These are phyloP conservation scores for Phaffomyces thermotolerans DNA, from an alignment of 805 yeast genomes.

Conservation along the genomic window DNA sequence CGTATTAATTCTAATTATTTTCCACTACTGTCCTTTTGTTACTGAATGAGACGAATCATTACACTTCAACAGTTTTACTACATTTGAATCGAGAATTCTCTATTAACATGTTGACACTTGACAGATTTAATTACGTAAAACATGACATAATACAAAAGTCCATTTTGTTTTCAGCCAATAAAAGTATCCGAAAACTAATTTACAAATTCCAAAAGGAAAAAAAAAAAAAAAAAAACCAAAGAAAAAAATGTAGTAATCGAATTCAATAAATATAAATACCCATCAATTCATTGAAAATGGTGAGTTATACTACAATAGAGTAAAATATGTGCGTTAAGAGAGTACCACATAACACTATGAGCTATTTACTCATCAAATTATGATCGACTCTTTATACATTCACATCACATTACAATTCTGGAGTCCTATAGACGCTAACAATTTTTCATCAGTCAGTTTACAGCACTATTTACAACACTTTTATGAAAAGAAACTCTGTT, in stretches of 20 bases:
- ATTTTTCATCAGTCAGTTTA: conserved; percentile 27
- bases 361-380: too few relatives aligned
- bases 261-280: not conserved
- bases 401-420: not conserved
- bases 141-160: not conserved
- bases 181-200: conserved; percentile 11
- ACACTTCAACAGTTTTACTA: too few relatives aligned
- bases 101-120: too few relatives aligned
- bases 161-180: conserved; percentile 9
- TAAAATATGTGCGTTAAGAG: not conserved
- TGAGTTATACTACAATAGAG: not conserved
- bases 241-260: not conserved
- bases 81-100: too few relatives aligned
- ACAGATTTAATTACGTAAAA: conserved; percentile 1
- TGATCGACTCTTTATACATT: not conserved
- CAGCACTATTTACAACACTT: conserved; percentile 51
- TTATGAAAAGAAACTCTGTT: conserved; percentile 86
- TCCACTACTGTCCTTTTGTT: too few relatives aligned
- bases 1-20: too few relatives aligned
- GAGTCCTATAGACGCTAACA: not conserved
- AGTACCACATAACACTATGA: not conserved
- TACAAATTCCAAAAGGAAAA: conserved; percentile 10
- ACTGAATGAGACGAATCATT: too few relatives aligned
- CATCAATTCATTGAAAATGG: conserved; percentile 1
- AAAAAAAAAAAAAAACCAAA: conserved; percentile 9